Evolutionary conservation across 257 asterid species (phyloP).

Genomic region (Eustoma russellianum): DNA sequence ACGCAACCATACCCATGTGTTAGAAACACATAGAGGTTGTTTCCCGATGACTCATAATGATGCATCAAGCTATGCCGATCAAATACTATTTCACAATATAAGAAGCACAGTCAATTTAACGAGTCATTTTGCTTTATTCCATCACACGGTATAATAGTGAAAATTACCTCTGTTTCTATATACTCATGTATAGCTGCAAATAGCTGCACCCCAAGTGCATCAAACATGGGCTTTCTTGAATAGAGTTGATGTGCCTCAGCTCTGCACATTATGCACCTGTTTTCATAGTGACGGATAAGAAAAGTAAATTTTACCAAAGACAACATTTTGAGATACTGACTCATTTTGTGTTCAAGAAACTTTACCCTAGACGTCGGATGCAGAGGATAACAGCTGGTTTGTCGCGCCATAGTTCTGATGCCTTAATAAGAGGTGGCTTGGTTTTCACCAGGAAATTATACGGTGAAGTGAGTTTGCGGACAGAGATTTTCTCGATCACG

Average conservation of each 20-base stretch:
- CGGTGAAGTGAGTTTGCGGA: conserved; percentile 65
- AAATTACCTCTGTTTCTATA: conserved; percentile 68
- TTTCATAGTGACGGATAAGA: conserved; percentile 2
- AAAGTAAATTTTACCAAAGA: not conserved
- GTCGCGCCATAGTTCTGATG: conserved; percentile 66
- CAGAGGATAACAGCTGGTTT: conserved; percentile 69
- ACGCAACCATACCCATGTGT: too few species aligned
- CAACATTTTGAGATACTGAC: not conserved
- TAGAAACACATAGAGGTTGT: too few species aligned
- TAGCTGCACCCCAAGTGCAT: conserved; percentile 70
- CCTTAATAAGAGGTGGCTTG: conserved; percentile 67
- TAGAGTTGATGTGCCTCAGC: conserved; percentile 91
- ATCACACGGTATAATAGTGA: conserved; percentile 1
- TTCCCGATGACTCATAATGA: too few species aligned
- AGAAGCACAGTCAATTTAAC: too few species aligned
- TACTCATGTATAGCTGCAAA: conserved; percentile 66
- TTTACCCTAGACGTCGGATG: conserved; percentile 84
- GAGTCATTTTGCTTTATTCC: too few species aligned
- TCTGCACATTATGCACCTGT: conserved; percentile 73
- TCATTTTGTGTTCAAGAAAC: not conserved
- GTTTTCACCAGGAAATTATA: conserved; percentile 53
- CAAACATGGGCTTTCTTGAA: conserved; percentile 70
- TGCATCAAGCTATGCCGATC: too few species aligned
- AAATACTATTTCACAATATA: too few species aligned
- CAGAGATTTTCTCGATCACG: conserved; percentile 42